Percentiles rank a stretch among this genome's conserved stretches.
Conservation (phyloP, 257 asterid species). For the Mitragyna speciosa region DNA sequence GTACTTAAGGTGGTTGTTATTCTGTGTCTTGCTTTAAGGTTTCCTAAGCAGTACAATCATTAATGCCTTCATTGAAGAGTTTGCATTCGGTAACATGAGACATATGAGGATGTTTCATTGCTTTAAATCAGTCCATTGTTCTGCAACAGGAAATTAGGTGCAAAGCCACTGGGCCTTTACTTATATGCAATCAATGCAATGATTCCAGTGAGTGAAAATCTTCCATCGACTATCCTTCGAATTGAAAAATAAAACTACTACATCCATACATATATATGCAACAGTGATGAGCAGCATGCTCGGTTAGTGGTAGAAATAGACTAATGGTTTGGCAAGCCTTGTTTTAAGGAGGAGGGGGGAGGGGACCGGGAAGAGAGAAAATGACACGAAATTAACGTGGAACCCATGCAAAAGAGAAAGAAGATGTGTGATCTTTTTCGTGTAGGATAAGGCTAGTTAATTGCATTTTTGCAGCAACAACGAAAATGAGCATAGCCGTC, state of each 20-base stretch:
- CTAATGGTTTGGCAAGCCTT: background rate
- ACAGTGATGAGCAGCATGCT: too few species aligned
- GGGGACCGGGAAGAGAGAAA: background rate
- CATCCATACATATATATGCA: too few species aligned
- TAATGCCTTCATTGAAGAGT: background rate
- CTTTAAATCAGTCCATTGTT: background rate
- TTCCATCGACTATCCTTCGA: too few species aligned
- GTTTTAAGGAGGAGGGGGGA: background rate
- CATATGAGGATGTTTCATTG: background rate
- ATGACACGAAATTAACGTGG: background rate
- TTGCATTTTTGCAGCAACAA: background rate
- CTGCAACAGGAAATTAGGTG: background rate
- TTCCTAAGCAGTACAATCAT: too few species aligned
- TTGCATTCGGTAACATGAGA: background rate
- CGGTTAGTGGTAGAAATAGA: too few species aligned
- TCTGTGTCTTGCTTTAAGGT: too few species aligned
- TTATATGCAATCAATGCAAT: too few species aligned
- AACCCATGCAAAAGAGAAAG: background rate
- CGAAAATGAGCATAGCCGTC: slow-evolving; percentile 21
- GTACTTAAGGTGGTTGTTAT: too few species aligned
- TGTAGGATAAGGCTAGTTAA: background rate
- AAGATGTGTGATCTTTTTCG: background rate
- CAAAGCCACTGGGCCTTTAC: too few species aligned
- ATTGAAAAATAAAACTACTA: too few species aligned
- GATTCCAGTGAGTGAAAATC: too few species aligned